A percentile compares a stretch with the other conserved stretches of the same genome.
Evolutionary conservation across 2,329 filamentous ascomycete species (phyloP).

Genomic region (Fusarium ramigenum): DNA sequence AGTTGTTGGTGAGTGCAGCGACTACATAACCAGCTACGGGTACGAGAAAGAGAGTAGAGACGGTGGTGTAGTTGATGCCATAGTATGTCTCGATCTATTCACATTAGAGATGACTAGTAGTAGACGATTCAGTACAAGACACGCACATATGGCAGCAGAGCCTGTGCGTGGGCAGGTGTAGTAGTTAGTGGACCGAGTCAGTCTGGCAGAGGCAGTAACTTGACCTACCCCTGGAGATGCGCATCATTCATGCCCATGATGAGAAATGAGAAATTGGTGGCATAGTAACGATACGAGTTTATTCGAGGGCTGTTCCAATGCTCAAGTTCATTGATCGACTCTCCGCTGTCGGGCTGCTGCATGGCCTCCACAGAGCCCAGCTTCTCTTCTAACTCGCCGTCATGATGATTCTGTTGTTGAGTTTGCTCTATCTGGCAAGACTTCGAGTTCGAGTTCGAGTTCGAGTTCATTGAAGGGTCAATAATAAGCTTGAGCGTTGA

Average conservation of each 20-base stretch:
- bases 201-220: constrained; percentile 39
- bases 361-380: neutral
- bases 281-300: constrained; percentile 67
- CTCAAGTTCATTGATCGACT: constrained; percentile 48
- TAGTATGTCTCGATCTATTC: constrained; percentile 60
- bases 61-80: constrained; percentile 66
- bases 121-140: neutral
- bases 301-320: constrained; percentile 70
- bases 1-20: constrained; percentile 71
- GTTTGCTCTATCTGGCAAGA: neutral
- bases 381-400: constrained; percentile 11
- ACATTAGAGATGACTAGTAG: neutral
- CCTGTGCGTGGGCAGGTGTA: constrained; percentile 43
- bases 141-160: constrained; percentile 59
- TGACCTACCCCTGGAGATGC: constrained; percentile 68
- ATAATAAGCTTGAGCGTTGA: no score
- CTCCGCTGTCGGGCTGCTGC: constrained; percentile 1
- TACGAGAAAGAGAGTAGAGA: constrained; percentile 73
- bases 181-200: neutral
- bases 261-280: constrained; percentile 69
- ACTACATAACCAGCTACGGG: constrained; percentile 72
- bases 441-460: neutral
- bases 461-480: neutral
- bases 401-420: constrained; percentile 11
- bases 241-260: constrained; percentile 77